A percentile compares a stretch with the other conserved stretches of the same genome.
Evolutionary conservation across 2,329 filamentous ascomycete genomes (phyloP).

Genomic region (Rhytidhysteron rufulum): DNA sequence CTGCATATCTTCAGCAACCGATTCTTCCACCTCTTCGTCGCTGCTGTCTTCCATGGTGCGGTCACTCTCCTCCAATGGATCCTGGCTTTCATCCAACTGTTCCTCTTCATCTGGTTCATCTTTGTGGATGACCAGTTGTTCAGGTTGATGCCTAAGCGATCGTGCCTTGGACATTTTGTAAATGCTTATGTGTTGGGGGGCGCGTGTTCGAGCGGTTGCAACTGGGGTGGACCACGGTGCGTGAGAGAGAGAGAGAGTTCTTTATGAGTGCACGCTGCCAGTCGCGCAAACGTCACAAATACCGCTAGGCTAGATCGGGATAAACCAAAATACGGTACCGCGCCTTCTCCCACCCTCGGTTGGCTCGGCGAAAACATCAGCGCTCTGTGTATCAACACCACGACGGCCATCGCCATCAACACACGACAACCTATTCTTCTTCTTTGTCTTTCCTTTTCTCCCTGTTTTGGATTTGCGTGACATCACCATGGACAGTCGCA

Average conservation of each 20-base stretch:
- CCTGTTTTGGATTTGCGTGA: not conserved
- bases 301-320: not conserved
- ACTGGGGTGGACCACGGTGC: conserved; percentile 4
- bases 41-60: conserved; percentile 42
- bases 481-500: conserved; percentile 60
- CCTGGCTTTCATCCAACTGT: conserved; percentile 46
- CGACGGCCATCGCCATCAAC: conserved; percentile 15
- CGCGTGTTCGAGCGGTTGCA: conserved; percentile 8
- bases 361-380: too few species aligned
- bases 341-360: too few species aligned
- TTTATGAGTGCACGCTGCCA: conserved; percentile 1
- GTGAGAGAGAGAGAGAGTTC: not conserved
- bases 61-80: conserved; percentile 48
- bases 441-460: conserved; percentile 8
- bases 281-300: conserved; percentile 4
- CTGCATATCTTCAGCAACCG: conserved; percentile 80
- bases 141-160: conserved; percentile 14
- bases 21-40: conserved; percentile 61
- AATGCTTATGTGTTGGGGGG: conserved; percentile 4
- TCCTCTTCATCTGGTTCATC: conserved; percentile 34
- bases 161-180: conserved; percentile 30
- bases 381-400: too few species aligned
- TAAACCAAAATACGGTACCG: not conserved
- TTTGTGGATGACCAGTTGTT: conserved; percentile 13
- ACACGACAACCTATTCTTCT: conserved; percentile 11